Base-by-base conservation (phyloP, 768 basidiomycete genomes). In the Mycena maculata region DNA sequence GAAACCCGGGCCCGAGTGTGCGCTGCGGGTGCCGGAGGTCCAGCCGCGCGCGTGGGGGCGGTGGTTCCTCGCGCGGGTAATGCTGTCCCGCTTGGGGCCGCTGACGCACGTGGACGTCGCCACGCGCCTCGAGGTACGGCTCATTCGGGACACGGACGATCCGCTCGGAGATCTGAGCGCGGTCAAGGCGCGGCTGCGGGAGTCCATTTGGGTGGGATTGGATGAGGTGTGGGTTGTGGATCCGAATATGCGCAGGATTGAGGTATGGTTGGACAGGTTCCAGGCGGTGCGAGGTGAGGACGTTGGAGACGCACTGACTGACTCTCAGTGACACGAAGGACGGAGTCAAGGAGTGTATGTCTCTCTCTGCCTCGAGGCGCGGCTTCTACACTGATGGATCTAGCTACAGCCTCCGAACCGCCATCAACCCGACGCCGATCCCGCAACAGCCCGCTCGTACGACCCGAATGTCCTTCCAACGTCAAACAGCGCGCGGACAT, bases 91-190 rank as follows among this genome's bases (percentile, higher is more conserved):
- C 18, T 23, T 67, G 16, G 53, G 53, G 4, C 16, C 18, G 18
- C 30, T 67, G 11, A 67, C 65, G 54, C 65, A 67, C 28, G 60
- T 55, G 25, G 65, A 67, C 25, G 65, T 67, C 15, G 60, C 65
- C 4, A 39, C 25, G 41, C 59, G 54, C 4, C 65, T 67, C 30
- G 18, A 67, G 12, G 11, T 67, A 22, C 65, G 60, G 6, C 60
- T 67, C 45, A 61, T 67, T 12, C 59, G 60, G 12, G 65, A 61
- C 10, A 13, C 54, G 10, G 39, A 33, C 2, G 60, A 67, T 23
- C 47, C 47, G 9, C 11, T 67, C 10, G 54, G 39, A 38, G 38
- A 31, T 15, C 39, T 31, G 2, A 60, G 50, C 18, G 38, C 41
- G 28, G 31, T 67, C 45, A 67, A 67, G 54, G 36, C 20, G 1